Conservation (phyloP, 148 eudicot genomes). For the Heliamphora exappendiculata region DNA sequence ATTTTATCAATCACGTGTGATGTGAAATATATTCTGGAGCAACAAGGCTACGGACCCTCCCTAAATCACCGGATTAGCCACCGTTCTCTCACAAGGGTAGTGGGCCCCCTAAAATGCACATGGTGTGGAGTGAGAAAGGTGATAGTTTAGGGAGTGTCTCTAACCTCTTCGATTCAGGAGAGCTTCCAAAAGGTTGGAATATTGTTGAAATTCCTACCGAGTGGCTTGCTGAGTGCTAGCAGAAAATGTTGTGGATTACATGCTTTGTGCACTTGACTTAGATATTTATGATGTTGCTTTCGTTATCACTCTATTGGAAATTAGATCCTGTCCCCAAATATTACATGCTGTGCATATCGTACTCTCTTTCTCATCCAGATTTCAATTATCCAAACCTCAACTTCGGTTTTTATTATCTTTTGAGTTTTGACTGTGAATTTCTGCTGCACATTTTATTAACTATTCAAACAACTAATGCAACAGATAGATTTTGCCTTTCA, state of each 20-base stretch:
- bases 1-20: no score
- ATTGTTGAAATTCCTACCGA: not conserved
- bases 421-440: constrained; percentile 9
- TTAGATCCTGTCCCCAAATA: not conserved
- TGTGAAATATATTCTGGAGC: not conserved
- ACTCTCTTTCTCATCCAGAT: not conserved
- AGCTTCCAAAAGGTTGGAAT: not conserved
- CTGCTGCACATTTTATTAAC: constrained; percentile 36
- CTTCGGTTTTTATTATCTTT: not conserved
- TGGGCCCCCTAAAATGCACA: no score
- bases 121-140: no score
- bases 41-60: no score
- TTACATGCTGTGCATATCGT: not conserved
- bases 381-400: not conserved
- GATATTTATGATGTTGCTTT: no score
- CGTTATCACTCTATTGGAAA: not conserved
- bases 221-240: not conserved
- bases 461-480: constrained; percentile 71
- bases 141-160: no score
- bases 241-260: not conserved
- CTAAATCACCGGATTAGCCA: no score
- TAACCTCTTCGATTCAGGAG: no score
- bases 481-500: constrained; percentile 82
- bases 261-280: not conserved
- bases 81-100: no score